These are phyloP conservation scores for Fraxinus floribunda DNA, from an alignment of 305 asterid genomes.

Conservation along the genomic window DNA sequence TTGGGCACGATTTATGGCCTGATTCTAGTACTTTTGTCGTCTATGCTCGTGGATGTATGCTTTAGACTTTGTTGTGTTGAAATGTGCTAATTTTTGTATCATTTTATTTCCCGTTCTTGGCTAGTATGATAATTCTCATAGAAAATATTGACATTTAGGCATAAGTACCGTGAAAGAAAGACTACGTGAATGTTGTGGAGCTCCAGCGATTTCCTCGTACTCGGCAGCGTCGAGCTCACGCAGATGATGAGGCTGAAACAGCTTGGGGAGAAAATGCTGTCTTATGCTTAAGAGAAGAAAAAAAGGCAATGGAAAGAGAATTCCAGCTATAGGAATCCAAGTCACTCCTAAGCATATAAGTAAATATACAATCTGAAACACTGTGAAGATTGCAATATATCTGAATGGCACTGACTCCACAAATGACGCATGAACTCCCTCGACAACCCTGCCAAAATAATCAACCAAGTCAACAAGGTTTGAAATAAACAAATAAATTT, in stretches of 20 bases:
- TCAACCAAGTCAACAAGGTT: background rate
- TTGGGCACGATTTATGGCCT: background rate
- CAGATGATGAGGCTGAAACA: constrained; percentile 5
- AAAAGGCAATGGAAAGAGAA: constrained; percentile 22
- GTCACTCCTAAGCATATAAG: constrained; percentile 17
- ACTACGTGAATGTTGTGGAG: background rate
- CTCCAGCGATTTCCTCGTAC: constrained; percentile 22
- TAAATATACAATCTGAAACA: constrained; percentile 17
- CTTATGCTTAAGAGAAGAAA: constrained; percentile 21
- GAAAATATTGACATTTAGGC: constrained; percentile 4
- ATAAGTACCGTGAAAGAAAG: background rate
- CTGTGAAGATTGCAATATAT: constrained; percentile 16
- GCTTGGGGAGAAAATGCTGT: constrained; percentile 17
- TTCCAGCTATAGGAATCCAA: constrained; percentile 25
- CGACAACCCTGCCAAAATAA: constrained; percentile 14
- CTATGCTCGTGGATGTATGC: background rate
- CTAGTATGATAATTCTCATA: constrained; percentile 22
- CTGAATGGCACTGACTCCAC: constrained; percentile 24
- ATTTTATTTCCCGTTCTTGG: background rate
- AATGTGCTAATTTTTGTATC: background rate
- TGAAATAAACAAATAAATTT: background rate
- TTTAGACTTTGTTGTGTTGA: background rate
- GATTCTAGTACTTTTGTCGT: background rate
- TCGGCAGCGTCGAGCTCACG: constrained; percentile 19
- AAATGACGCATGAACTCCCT: constrained; percentile 19